Conservation (phyloP, 2,329 filamentous ascomycete genomes). For the Cryphonectria parasitica region DNA sequence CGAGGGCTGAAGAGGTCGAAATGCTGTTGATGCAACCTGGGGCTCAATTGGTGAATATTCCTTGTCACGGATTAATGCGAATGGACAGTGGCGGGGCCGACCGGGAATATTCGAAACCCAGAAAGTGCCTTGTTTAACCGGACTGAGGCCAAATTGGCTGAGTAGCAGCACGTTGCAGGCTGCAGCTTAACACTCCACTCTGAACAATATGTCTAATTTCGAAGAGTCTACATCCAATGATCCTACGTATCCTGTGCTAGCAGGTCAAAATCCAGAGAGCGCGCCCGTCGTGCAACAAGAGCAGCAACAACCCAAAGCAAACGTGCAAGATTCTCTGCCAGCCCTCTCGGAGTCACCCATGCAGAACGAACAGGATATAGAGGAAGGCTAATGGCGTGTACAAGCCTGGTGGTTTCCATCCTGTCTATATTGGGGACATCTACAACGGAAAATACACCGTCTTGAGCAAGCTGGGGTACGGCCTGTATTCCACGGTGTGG, state of each 20-base stretch:
- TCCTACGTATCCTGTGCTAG: background rate
- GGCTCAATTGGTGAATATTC: too few species aligned
- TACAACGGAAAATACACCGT: slow-evolving; percentile 29
- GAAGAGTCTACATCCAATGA: background rate
- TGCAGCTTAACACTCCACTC: background rate
- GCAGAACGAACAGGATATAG: background rate
- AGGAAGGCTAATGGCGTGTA: slow-evolving; percentile 20
- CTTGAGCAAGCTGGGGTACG: slow-evolving; percentile 29
- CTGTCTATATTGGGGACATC: slow-evolving; percentile 32
- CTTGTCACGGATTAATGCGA: too few species aligned
- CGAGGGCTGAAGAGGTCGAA: too few species aligned
- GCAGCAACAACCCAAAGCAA: background rate
- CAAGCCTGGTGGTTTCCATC: slow-evolving; percentile 23
- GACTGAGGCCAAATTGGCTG: background rate
- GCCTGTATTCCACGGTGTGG: slow-evolving; percentile 18
- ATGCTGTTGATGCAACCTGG: too few species aligned
- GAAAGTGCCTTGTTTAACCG: background rate
- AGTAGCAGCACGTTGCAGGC: background rate
- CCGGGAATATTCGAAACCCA: background rate
- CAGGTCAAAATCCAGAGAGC: background rate
- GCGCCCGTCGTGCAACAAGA: background rate
- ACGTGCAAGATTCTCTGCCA: background rate
- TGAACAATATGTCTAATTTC: background rate
- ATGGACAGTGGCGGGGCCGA: background rate
- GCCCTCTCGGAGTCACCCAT: background rate